Base-by-base conservation (phyloP, 2,329 filamentous ascomycete species). In the Calycina marina region DNA sequence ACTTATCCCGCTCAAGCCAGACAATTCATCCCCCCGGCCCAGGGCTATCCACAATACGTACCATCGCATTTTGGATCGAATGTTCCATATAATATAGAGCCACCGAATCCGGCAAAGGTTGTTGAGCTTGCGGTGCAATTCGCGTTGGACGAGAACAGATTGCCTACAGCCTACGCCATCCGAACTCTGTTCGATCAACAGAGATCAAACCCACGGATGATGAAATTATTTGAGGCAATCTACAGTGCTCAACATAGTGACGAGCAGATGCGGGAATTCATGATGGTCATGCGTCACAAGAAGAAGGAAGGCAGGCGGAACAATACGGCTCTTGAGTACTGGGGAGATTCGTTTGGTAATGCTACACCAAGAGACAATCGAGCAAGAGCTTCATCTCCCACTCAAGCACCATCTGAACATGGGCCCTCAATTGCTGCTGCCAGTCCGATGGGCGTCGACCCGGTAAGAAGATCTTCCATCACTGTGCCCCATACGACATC, bases 141-240 rank as follows among this genome's bases (percentile, higher is more conserved):
- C 45, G 71, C 71, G 4, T 51, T 77, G 30, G 56, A 60, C 37
- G 61, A 67, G 46, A 59, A 60, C 39, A 66, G 68, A 37, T 75
- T 70, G 48, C 67, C 69, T 33, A 76, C 71, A 6, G 72, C 72
- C 2, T 76, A 64, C 57, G 70, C 72, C 25, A 57, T 77, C 37
- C 61, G 69, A 32, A 64, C 61, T 10, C 57, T 75, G 38, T 76
- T 72, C 50, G 69, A 76, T 41, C 68, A 75, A 46, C 62, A 65
- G 38, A 58, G 59, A 27, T 50, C 55, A 24, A 60, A 73, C 41
- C 52, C 59, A 11, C 55, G 56, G 20, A 71, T 74, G 44, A 56
- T 75, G 36, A 54, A 58, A 39, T 64, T 75, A 59, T 55, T 76
- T 28, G 65, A 71, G 50, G 62, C 67, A 38, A 59, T 76, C 27